Evolutionary conservation across 2,329 filamentous ascomycete genomes (phyloP).

Genomic region (Boeremia exigua): DNA sequence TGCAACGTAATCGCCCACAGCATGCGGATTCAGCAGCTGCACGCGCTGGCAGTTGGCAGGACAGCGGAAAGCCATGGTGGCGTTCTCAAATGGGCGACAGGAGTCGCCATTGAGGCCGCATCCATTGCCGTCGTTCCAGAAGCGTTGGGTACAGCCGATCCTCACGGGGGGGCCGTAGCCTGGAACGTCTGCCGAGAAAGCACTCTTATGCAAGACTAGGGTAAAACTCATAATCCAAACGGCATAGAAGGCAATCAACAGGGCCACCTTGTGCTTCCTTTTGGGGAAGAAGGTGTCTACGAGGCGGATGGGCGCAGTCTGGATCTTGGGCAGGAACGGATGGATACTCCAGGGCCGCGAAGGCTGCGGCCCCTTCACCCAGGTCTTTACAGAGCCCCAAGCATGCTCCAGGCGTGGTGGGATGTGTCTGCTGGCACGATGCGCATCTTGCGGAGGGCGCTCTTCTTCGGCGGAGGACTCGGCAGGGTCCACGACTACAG

Average conservation of each 20-base stretch:
- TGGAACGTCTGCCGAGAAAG: slow-evolving; percentile 65
- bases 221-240: slow-evolving; percentile 74
- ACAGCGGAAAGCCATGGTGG: slow-evolving; percentile 75
- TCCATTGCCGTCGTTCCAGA: slow-evolving; percentile 71
- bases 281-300: slow-evolving; percentile 68
- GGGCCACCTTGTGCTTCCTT: slow-evolving; percentile 62
- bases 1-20: slow-evolving; percentile 71
- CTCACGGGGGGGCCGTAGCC: slow-evolving; percentile 70
- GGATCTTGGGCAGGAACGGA: slow-evolving; percentile 67
- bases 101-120: slow-evolving; percentile 77
- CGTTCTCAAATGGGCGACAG: slow-evolving; percentile 76
- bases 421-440: slow-evolving; percentile 39
- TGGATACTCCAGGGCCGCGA: slow-evolving; percentile 56
- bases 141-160: slow-evolving; percentile 71
- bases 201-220: slow-evolving; percentile 70
- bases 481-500: slow-evolving; percentile 30
- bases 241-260: slow-evolving; percentile 66
- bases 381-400: slow-evolving; percentile 50
- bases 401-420: slow-evolving; percentile 62
- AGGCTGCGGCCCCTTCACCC: slow-evolving; percentile 58
- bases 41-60: slow-evolving; percentile 73
- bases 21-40: slow-evolving; percentile 72
- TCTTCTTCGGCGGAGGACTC: slow-evolving; percentile 43
- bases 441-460: slow-evolving; percentile 25
- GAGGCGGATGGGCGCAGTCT: slow-evolving; percentile 69